Base-by-base conservation (phyloP, 306 rosid genomes). In the Nissolia schottii region DNA sequence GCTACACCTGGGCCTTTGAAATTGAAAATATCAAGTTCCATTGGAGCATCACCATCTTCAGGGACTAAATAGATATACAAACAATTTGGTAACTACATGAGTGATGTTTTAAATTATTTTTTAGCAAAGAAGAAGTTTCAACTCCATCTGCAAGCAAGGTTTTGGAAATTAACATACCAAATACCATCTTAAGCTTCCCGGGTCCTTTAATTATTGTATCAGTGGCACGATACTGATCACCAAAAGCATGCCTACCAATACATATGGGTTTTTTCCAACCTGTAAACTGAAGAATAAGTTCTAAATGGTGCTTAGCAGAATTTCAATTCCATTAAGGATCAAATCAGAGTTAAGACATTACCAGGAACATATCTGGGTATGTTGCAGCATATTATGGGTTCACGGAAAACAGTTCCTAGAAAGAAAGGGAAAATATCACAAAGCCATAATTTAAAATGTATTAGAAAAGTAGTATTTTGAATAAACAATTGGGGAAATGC, bases 261-360 rank as follows among this genome's bases (percentile, higher is more conserved):
- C 96, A 91, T 46, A 94, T 94, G 79, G 99, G 96, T 81, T 94
- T 94, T 83, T 89, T 94, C 99, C 99, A 94, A 57, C 99, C 97
- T 91, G 86, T 38, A 56, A 74, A 73, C 84, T 46, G 71, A 70
- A 75, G 76, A 77, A 75, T 63, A 73, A 76, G 83, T 80, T 77
- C 58, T 74, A 56, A 74, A 76, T 43, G 74, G 67, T 35, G 18
- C 56, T 71, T 57, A 62, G 22, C 23, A 67, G 67, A 46, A 73
- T 19, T 49, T 68, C 63, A 61, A 67, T 62, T 49, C 35, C 37
- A 69, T 23, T 66, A 46, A 77, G 18, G 53, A 79, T 37, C 80
- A 66, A 29, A 64, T 31, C 16, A 31, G 64, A 67, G 63, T 35
- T 14, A 35, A 54, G 78, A 80, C 67, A 70, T 82, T 91, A 94